Evolutionary conservation across 2,329 filamentous ascomycete genomes (phyloP), one percentile per base, ranked within the genome.

Genomic region (Teratosphaeria nubilosa): DNA sequence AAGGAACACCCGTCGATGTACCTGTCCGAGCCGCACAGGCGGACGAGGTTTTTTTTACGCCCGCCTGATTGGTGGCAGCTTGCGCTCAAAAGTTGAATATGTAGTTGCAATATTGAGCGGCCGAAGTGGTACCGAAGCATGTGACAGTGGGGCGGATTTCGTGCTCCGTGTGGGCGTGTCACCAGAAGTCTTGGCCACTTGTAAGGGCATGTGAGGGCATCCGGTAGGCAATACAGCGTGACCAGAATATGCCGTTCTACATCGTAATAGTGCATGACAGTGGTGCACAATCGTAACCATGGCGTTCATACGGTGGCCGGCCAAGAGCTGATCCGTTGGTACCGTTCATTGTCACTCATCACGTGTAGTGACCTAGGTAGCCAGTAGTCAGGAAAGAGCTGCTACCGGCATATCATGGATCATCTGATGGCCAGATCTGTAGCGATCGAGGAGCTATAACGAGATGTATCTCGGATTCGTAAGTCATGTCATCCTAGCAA

Each of bases 401-500:
- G 34, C 34, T 5, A n/a, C 34, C 34, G 34, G 34, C 34, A 41
- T 11, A 41, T 41, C 16, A n/a, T 41, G 2, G 13, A 41, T n/a
- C 34, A 41, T 16, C 10, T 16, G 16, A 5, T 41, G 13, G 34
- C 13, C 16, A 41, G 34, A 16, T 14, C 16, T 11, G 14, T 5
- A 16, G 34, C 6, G 34, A 37, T 37, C 5, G 34, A 37, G 34
- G 34, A 37, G 34, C 11, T 4, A 5, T 30, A 7, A 30, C 27
- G 27, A 41, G 13, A 11, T 5, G 14, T 14, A 41, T 41, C 5
- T n/a, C 34, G 20, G 5, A n/a, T 22, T 48, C 20, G 41, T 31
- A 25, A n/a, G 5, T 30, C 25, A 53, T n/a, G 37, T 34, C 31
- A 41, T 20, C 51, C 59, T 55, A 62, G 3, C 60, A 60, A 27